Base-by-base conservation (phyloP, 345 rosid genomes). In the Bruguiera gymnorhiza region DNA sequence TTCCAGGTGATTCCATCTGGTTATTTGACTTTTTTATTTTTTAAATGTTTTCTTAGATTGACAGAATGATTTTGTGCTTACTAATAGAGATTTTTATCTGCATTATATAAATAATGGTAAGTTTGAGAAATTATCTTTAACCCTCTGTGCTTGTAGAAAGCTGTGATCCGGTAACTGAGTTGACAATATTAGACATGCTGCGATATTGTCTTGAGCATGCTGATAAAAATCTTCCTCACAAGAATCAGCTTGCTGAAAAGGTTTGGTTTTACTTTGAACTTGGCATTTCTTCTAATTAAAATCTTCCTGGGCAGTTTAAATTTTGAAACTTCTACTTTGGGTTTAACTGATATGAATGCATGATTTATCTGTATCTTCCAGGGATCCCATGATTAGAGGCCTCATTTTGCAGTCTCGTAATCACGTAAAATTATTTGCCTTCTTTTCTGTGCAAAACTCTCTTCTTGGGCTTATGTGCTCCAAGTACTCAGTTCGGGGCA, bases 181-280 rank as follows among this genome's bases (percentile, higher is more conserved):
- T 86, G 58, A 36, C 87, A 60, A 74, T 87, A 50, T 62, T 79
- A 37, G 83, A 86, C 63, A 82, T 93, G 95, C 70, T 93, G 79
- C 83, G 84, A 50, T 83, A 90, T 77, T 85, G 86, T 68, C 90
- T 93, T 43, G 92, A 90, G 78, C 93, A 86, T 31, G 91, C 92
- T 43, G 98, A 93, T 67, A 88, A 85, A 73, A 80, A 88, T 78
- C 76, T 93, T 26, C 89, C 87, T 20, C 75, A 3, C 67, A 82
- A 67, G 83, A 77, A 69, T 63, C 62, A 57, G 70, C 21, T 60
- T 19, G 60, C 59, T 54, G 50, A 73, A 60, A 83, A 85, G 91
- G 93, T 90, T 63, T 60, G 65, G 29, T 70, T 21, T 51, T 54
- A 11, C 27, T 16, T 11, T 57, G 21, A 21, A 1, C 70, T 34